These are phyloP conservation scores for Tetrahymena thermophila DNA, from an alignment of 73 alveolate species.

Conservation along the genomic window DNA sequence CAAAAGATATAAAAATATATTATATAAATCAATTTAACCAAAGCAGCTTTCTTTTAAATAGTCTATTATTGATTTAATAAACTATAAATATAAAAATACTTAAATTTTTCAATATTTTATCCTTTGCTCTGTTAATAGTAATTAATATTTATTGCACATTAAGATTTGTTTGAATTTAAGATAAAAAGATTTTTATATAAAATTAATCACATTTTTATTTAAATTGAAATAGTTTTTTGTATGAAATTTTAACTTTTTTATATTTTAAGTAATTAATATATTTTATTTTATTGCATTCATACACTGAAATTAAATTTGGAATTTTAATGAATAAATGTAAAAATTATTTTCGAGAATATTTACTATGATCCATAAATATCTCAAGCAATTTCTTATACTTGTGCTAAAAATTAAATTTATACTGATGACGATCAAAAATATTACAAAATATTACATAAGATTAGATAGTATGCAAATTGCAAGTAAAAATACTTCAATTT, in stretches of 20 bases:
- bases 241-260: neutral
- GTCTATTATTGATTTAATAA: too few relatives aligned
- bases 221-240: too few relatives aligned
- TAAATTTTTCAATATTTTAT: neutral
- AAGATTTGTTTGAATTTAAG: neutral
- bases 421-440: neutral
- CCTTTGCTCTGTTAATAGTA: neutral
- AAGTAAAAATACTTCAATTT: neutral
- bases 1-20: neutral
- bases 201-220: neutral
- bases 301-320: neutral
- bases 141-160: neutral
- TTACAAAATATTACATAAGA: neutral
- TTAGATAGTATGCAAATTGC: neutral
- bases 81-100: neutral
- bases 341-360: neutral
- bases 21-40: too few relatives aligned
- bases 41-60: too few relatives aligned
- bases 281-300: too few relatives aligned
- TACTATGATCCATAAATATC: neutral
- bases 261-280: too few relatives aligned
- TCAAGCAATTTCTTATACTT: neutral
- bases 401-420: neutral
- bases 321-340: too few relatives aligned
- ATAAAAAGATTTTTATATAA: too few relatives aligned